Evolutionary conservation across 306 rosid genomes (phyloP), one percentile per base, ranked within the genome.

Genomic region (Neltuma alba): DNA sequence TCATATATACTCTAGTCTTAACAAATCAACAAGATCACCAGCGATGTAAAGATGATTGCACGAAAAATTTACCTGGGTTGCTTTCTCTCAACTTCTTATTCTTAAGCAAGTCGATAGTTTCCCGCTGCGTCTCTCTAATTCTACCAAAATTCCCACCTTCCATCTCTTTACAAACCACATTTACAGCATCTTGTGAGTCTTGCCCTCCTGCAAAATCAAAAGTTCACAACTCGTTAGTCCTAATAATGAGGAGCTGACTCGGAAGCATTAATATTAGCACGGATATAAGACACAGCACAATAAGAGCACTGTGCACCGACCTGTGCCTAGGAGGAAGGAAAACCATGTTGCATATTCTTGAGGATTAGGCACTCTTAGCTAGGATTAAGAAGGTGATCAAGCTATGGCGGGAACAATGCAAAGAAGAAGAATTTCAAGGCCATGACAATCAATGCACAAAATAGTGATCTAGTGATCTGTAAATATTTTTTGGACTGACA

Each of bases 11-110:
- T 55, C 28, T 55, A 58, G 65, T 28, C 76, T 36, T 9, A 9
- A 62, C 20, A 50, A 61, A 14, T 31, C 63, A 48, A 48, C 50
- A 12, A 44, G 25, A 14, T 16, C 15, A 67, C 34, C 50, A 67
- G 15, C 30, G 10, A 70, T 2, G 16, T 41, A 60, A 79, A 6
- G 6, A 2, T 21, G 60, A 60, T n/a, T 67, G 25, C 25, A 66
- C 3, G 62, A 42, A 72, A 77, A 48, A 20, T 50, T 18, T 82
- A 89, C 97, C 94, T 83, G 83, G 76, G 70, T 73, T 80, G 63
- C 74, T 73, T 63, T 69, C 82, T 80, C 67, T 92, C 71, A 85
- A 77, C 90, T 72, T 90, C 75, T 92, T 90, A 75, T 74, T 84
- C 67, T 84, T 87, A 64, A 72, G 47, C 83, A 83, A 75, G 83